These are phyloP conservation scores for Yarrowia sp. DNA, from an alignment of 805 yeast genomes.

Conservation along the genomic window DNA sequence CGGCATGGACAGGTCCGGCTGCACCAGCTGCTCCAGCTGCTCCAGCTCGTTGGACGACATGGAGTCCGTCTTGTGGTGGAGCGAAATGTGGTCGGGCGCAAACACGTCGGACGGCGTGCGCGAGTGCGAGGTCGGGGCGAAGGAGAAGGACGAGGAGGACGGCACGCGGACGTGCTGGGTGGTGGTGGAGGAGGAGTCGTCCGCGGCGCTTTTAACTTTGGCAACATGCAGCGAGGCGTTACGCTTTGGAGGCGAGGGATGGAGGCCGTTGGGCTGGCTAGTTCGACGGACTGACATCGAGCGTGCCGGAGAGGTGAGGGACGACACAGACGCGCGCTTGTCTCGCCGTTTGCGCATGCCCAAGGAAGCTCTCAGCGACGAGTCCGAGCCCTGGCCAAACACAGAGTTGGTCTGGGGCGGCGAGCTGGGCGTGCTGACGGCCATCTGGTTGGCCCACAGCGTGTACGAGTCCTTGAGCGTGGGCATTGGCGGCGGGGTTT, in stretches of 20 bases:
- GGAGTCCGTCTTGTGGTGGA: neutral
- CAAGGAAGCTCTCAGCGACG: neutral
- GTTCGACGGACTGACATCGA: neutral
- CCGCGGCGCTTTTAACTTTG: neutral
- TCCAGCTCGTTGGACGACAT: slow-evolving; percentile 17
- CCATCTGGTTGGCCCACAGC: slow-evolving; percentile 25
- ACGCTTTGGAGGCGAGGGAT: slow-evolving; percentile 16
- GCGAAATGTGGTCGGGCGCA: slow-evolving; percentile 16
- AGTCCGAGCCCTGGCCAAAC: slow-evolving; percentile 2
- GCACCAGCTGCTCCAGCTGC: slow-evolving; percentile 8
- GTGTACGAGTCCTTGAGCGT: slow-evolving; percentile 14
- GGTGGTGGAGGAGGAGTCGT: neutral
- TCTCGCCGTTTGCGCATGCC: slow-evolving; percentile 3
- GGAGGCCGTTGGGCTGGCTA: neutral
- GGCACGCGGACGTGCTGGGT: neutral
- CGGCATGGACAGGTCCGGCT: slow-evolving; percentile 22
- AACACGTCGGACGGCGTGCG: slow-evolving; percentile 4
- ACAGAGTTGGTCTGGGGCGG: neutral
- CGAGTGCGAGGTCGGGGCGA: neutral
- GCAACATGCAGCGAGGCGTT: slow-evolving; percentile 1
- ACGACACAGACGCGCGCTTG: slow-evolving; percentile 1
- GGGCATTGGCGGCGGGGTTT: slow-evolving; percentile 9
- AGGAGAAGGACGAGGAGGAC: slow-evolving; percentile 4
- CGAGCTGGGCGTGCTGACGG: neutral
- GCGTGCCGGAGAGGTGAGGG: neutral